Evolutionary conservation across 2,329 filamentous ascomycete species (phyloP), one percentile per base, ranked within the genome.

Genomic region (Aureobasidium sp.): DNA sequence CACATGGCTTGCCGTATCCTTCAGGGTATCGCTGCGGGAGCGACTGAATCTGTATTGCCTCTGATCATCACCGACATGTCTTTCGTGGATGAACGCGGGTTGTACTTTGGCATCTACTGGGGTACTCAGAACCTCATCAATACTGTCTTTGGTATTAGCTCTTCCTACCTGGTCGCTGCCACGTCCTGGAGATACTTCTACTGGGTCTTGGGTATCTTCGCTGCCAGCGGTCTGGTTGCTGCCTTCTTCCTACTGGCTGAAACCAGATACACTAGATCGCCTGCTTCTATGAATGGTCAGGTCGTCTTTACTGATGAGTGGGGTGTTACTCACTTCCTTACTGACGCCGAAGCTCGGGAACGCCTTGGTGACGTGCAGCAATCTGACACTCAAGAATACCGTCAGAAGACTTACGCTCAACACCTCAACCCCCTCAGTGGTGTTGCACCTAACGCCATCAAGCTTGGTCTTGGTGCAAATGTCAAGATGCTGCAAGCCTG

Each of bases 151-250:
- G 72, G 71, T 24, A 67, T 77, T 5, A 71, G 71, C 1, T 67
- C 67, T 2, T 74, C 71, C 5, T 77, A 77, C 48, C 66, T 74
- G 31, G 72, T 70, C 2, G 71, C 70, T 1, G 70, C 71, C 5
- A 64, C 73, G 0, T 70, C 71, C 1, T 77, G 76, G 75, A 67
- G 74, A 40, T 78, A 74, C 73, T 77, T 75, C 65, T 78, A 77
- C 53, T 75, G 73, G 72, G 68, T 77, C 1, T 74, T 74, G 22
- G 70, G 69, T 11, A 73, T 75, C 44, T 69, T 74, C 5, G 66
- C 72, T 9, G 73, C 66, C 9, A 57, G 71, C 6, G 73, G 74
- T 1, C 65, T 76, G 9, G 50, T 80, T 64, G 59, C 77, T 27
- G 65, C 74, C 62, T 50, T 77, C 66, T 70, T 77, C 64, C 60